Conservation (phyloP, 129 eudicot species). For the Flaveria brownii region DNA sequence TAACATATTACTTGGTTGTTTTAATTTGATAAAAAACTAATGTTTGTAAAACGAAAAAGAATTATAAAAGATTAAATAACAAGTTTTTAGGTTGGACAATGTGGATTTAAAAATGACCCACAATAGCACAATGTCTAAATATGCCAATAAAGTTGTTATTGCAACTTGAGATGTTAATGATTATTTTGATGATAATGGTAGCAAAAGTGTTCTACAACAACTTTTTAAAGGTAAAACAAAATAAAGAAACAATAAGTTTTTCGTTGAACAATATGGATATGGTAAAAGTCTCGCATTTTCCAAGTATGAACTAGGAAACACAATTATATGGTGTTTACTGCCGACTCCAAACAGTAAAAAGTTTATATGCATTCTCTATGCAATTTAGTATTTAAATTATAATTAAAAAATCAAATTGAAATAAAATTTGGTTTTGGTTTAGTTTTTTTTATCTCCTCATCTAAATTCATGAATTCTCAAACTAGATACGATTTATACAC, state of each 20-base stretch:
- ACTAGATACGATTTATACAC: too few species aligned
- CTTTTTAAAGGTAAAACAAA: not conserved
- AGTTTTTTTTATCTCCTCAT: too few species aligned
- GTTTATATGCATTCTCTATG: not conserved
- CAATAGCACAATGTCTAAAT: not conserved
- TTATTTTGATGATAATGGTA: not conserved
- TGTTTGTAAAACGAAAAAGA: not conserved
- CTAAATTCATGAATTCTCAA: too few species aligned
- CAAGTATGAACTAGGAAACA: not conserved
- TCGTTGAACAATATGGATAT: not conserved
- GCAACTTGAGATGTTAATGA: not conserved
- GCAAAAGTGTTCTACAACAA: not conserved
- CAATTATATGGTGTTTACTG: not conserved
- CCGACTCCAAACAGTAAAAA: not conserved
- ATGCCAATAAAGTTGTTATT: slow-evolving; percentile 6
- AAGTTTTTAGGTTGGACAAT: slow-evolving; percentile 1
- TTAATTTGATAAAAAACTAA: not conserved
- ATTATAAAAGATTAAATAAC: not conserved
- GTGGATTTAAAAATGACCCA: not conserved
- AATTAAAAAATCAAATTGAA: too few species aligned
- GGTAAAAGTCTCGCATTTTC: not conserved
- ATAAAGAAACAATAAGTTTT: not conserved
- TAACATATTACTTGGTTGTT: not conserved
- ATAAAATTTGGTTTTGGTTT: too few species aligned
- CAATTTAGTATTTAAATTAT: too few species aligned